phyloP scores from a whole-genome alignment of 2,329 filamentous ascomycete genomes.

The Clarireedia paspali region DNA sequence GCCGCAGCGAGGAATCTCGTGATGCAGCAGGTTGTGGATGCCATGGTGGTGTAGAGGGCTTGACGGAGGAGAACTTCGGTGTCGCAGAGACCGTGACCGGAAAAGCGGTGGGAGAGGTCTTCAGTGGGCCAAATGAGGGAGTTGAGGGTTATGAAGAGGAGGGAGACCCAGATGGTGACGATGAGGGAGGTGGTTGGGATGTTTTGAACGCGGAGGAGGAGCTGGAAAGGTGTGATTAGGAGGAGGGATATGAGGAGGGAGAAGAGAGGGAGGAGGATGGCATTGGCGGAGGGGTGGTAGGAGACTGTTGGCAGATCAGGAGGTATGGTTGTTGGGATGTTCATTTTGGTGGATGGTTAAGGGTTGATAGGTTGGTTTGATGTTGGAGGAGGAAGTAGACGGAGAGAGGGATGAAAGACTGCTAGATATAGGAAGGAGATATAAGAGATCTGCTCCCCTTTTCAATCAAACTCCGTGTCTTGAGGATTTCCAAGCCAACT shows the following conservation, averaged over 20 bases:
- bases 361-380: neutral
- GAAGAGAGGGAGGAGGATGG: conserved; percentile 39
- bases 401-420: neutral
- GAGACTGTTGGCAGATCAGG: neutral
- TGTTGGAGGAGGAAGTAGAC: neutral
- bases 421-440: too few relatives aligned
- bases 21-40: conserved; percentile 48
- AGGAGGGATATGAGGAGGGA: conserved; percentile 43
- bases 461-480: too few relatives aligned
- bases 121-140: conserved; percentile 57
- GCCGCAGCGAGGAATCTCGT: conserved; percentile 52
- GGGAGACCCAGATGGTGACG: conserved; percentile 46
- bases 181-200: conserved; percentile 50
- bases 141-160: conserved; percentile 53
- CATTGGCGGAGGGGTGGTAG: conserved; percentile 16
- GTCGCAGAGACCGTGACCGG: conserved; percentile 54
- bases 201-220: conserved; percentile 55
- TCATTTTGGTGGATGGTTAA: neutral
- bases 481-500: too few relatives aligned
- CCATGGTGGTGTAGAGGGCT: conserved; percentile 43
- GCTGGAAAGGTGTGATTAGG: conserved; percentile 47
- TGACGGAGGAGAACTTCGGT: conserved; percentile 52
- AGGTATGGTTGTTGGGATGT: neutral
- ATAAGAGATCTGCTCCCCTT: too few relatives aligned
- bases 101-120: conserved; percentile 46